Evolutionary conservation across 352 stramenopile species (phyloP), one percentile per base, ranked within the genome.

Genomic region (Pythium sukuiense): DNA sequence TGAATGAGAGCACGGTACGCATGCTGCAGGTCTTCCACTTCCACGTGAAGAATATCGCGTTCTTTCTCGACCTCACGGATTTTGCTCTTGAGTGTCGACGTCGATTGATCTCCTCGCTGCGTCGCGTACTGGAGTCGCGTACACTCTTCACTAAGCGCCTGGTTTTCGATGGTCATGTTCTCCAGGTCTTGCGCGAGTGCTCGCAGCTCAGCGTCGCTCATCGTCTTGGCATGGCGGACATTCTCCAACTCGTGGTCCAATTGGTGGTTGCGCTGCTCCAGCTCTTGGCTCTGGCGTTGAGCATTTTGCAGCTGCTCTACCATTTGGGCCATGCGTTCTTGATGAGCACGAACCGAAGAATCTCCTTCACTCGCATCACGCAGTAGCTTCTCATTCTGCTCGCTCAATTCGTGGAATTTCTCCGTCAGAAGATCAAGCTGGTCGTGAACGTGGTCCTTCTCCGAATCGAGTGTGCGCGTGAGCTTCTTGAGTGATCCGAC

Each of bases 91-190:
- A 93, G 77, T 16, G 59, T 77, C 26, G 72, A 80, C 1, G 63
- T 71, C 0, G 81, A 89, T 37, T 89, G 76, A 7, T 76, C 83
- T 43, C 77, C 75, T 2, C 73, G 80, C 9, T 88, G 77, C 2
- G 88, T 70, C 2, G 74, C 65, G 45, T 71, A 77, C 72, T 93
- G 83, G 18, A 93, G 63, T 0, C 82, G 74, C 6, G 72, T 80
- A 54, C 85, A 93, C 41, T 95, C 87, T 65, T 93, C 85, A 53
- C 80, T 91, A n/a, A 95, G 75, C 27, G 81, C 81, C 59, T 95
- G 87, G 54, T 95, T 95, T 45, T 95, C 87, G 24, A 93, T 72
- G 11, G 85, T 95, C 87, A 95, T 95, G 62, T 95, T 93, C 56
- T 95, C 85, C 37, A 95, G 67, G 58, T 95, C 87, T 67, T 93